A percentile compares a stretch with the other conserved stretches of the same genome.
Evolutionary conservation across 495 filamentous ascomycete genomes (phyloP).

Genomic region (Viridothelium virens): DNA sequence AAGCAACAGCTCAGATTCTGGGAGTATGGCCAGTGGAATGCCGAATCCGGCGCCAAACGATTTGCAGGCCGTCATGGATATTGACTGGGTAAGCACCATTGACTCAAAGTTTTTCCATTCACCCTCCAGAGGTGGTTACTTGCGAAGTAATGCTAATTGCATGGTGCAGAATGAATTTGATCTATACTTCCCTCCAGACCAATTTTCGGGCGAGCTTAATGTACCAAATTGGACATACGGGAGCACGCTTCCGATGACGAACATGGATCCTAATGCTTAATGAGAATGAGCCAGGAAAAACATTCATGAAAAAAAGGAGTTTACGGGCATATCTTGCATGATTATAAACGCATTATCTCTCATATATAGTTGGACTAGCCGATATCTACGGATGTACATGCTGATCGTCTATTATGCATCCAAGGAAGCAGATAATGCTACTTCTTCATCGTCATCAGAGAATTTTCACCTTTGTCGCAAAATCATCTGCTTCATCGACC

Average conservation of each 20-base stretch:
- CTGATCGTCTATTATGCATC: too few relatives aligned
- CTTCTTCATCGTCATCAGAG: too few relatives aligned
- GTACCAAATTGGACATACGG: not conserved
- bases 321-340: not conserved
- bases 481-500: not conserved
- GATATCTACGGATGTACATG: too few relatives aligned
- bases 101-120: not conserved
- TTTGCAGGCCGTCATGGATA: conserved; percentile 20
- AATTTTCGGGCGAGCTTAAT: not conserved
- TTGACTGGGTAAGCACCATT: conserved; percentile 27
- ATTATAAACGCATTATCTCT: not conserved
- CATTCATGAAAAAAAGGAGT: not conserved
- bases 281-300: not conserved
- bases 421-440: too few relatives aligned
- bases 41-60: not conserved
- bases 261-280: conserved; percentile 3
- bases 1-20: not conserved
- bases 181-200: not conserved
- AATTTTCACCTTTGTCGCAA: too few relatives aligned
- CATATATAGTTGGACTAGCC: not conserved
- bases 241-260: not conserved
- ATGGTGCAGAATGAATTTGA: conserved; percentile 1
- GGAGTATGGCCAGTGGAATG: not conserved
- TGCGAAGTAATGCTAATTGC: not conserved
- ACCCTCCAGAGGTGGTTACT: not conserved